phyloP scores from a whole-genome alignment of 2,329 filamentous ascomycete species.

The Claviceps paspali region DNA sequence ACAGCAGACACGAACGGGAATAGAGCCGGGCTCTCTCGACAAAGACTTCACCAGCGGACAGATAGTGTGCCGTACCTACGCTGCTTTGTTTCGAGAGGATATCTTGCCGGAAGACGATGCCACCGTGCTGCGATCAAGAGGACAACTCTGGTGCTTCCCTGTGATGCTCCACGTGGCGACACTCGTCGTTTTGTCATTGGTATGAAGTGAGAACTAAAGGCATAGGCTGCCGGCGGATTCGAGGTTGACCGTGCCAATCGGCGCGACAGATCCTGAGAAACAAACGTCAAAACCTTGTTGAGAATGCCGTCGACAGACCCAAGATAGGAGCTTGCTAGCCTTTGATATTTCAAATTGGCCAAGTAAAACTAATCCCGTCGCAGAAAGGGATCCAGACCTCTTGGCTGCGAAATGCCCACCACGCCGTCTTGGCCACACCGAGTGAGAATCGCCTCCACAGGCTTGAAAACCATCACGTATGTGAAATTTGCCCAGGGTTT shows the following conservation, averaged over 20 bases:
- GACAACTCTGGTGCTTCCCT: conserved; percentile 53
- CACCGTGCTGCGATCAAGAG: conserved; percentile 57
- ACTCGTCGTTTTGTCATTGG: conserved; percentile 37
- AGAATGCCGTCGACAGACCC: conserved; percentile 62
- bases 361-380: conserved; percentile 66
- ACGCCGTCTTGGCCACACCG: conserved; percentile 53
- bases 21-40: conserved; percentile 40
- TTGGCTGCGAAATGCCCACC: conserved; percentile 28
- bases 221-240: conserved; percentile 64
- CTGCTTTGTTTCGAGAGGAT: conserved; percentile 23
- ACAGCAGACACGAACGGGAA: conserved; percentile 41
- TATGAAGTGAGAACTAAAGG: conserved; percentile 56
- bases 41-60: conserved; percentile 45
- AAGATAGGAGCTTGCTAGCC: conserved; percentile 38
- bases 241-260: conserved; percentile 49
- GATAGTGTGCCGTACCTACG: conserved; percentile 39
- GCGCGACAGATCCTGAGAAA: conserved; percentile 32
- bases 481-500: conserved; percentile 41
- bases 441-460: conserved; percentile 30
- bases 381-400: conserved; percentile 61
- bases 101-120: conserved; percentile 36
- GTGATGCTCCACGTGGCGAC: conserved; percentile 51
- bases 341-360: conserved; percentile 39
- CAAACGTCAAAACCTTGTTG: conserved; percentile 35
- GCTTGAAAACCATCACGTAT: conserved; percentile 40